These are phyloP conservation scores for Pythium rhizo-oryzae DNA, from an alignment of 352 stramenopile species.

Conservation along the genomic window DNA sequence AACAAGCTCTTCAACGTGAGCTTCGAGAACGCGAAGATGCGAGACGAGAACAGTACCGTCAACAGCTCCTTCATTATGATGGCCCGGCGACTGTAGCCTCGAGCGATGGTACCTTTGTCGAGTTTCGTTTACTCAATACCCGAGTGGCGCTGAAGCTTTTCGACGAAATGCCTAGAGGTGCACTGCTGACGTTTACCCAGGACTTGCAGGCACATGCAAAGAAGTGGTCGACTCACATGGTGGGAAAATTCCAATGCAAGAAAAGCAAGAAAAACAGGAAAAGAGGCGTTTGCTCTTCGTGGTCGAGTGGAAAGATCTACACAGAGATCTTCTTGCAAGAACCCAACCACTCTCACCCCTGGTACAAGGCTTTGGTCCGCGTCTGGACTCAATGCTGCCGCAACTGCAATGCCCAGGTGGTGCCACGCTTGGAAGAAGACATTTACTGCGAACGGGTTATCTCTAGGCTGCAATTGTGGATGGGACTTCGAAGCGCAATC, in stretches of 20 bases:
- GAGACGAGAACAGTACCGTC: slow-evolving; percentile 7
- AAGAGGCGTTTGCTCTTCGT: slow-evolving; percentile 1
- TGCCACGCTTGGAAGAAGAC: slow-evolving; percentile 4
- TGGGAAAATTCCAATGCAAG: slow-evolving; percentile 9
- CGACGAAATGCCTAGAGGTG: background rate
- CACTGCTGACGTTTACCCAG: slow-evolving; percentile 6
- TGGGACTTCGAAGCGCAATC: slow-evolving; percentile 7
- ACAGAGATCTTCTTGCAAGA: slow-evolving; percentile 3
- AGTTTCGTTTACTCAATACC: slow-evolving; percentile 9
- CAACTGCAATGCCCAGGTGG: background rate
- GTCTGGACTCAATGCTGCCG: slow-evolving; percentile 7
- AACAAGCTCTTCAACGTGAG: slow-evolving; percentile 3
- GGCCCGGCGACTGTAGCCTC: background rate
- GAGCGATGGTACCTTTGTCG: slow-evolving; percentile 7
- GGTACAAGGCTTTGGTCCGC: slow-evolving; percentile 1
- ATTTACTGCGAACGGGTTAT: slow-evolving; percentile 3
- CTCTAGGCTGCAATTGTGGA: slow-evolving; percentile 7
- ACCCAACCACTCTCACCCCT: background rate
- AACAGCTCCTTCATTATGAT: slow-evolving; percentile 5
- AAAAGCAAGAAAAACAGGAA: slow-evolving; percentile 8
- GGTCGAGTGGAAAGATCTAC: slow-evolving; percentile 4
- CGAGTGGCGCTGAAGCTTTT: slow-evolving; percentile 5
- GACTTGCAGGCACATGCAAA: slow-evolving; percentile 2
- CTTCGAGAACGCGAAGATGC: slow-evolving; percentile 9
- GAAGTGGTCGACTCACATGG: slow-evolving; percentile 6